Conservation (phyloP, 495 filamentous ascomycete species). For the Aspergillus haitiensis region DNA sequence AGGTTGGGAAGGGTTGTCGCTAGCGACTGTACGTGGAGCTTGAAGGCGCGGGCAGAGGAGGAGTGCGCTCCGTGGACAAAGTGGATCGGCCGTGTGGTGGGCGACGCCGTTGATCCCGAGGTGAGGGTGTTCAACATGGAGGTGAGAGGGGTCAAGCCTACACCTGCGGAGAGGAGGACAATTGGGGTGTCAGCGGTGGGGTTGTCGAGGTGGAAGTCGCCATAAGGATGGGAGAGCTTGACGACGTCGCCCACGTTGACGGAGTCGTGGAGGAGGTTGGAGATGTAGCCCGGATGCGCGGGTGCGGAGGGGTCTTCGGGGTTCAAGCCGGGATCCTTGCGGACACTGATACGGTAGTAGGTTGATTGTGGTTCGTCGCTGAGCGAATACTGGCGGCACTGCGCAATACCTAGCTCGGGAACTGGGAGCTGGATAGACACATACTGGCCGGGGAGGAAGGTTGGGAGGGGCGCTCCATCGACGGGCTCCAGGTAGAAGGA, state of each 20-base stretch:
- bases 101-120: slow-evolving; percentile 26
- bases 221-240: slow-evolving; percentile 64
- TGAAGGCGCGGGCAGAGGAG: slow-evolving; percentile 41
- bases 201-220: slow-evolving; percentile 65
- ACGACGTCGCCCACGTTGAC: slow-evolving; percentile 59
- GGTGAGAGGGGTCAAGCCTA: slow-evolving; percentile 67
- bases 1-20: slow-evolving; percentile 43
- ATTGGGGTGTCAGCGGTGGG: slow-evolving; percentile 37
- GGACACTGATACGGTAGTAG: slow-evolving; percentile 71
- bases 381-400: slow-evolving; percentile 74
- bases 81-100: slow-evolving; percentile 46
- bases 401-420: slow-evolving; percentile 56
- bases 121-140: slow-evolving; percentile 64
- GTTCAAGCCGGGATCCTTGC: slow-evolving; percentile 58
- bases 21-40: slow-evolving; percentile 49
- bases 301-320: slow-evolving; percentile 41
- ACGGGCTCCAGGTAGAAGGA: slow-evolving; percentile 70
- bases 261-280: slow-evolving; percentile 66
- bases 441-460: slow-evolving; percentile 68
- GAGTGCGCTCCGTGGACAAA: slow-evolving; percentile 63
- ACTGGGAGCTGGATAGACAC: slow-evolving; percentile 60
- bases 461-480: slow-evolving; percentile 59
- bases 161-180: slow-evolving; percentile 70
- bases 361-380: slow-evolving; percentile 57
- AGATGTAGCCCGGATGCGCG: slow-evolving; percentile 62